A percentile compares a stretch with the other conserved stretches of the same genome.
phyloP scores from a whole-genome alignment of 257 asterid species.

The Plantago elongata region DNA sequence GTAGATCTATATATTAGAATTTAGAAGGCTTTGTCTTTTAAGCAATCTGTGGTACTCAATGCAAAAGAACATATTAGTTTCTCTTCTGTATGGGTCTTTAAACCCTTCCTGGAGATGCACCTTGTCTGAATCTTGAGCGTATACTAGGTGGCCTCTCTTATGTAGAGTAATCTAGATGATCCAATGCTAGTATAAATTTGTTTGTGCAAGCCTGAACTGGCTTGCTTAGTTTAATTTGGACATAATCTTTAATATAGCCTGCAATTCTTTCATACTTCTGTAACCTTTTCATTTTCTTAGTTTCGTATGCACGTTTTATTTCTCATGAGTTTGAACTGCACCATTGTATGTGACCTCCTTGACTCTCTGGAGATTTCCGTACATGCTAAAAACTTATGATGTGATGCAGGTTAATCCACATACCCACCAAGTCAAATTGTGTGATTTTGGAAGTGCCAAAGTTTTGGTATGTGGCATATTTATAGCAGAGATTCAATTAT shows the following conservation, averaged over 20 bases:
- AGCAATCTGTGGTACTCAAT: constrained; percentile 7
- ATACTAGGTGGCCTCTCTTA: not conserved
- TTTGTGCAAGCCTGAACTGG: not conserved
- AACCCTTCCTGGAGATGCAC: constrained; percentile 4
- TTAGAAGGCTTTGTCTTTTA: not conserved
- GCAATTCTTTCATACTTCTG: not conserved
- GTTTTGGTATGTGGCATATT: constrained; percentile 52
- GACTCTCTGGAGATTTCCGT: not conserved
- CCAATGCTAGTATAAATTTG: constrained; percentile 2
- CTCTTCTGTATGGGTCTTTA: not conserved
- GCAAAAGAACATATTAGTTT: not conserved
- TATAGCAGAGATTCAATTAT: constrained; percentile 11
- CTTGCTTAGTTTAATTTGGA: no score
- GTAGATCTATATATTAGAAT: not conserved
- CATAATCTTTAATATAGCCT: no score
- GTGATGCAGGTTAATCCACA: constrained; percentile 71
- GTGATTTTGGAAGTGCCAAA: constrained; percentile 92
- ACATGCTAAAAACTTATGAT: constrained; percentile 15
- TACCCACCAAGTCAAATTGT: constrained; percentile 74
- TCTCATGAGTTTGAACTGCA: constrained; percentile 7
- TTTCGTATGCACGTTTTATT: no score
- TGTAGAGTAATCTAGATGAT: not conserved
- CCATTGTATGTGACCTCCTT: constrained; percentile 1
- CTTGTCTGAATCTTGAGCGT: not conserved
- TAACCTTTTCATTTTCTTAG: no score